Base-by-base conservation (phyloP, 1,284 basidiomycete species). In the Ceratorhiza oryzae-sativae region DNA sequence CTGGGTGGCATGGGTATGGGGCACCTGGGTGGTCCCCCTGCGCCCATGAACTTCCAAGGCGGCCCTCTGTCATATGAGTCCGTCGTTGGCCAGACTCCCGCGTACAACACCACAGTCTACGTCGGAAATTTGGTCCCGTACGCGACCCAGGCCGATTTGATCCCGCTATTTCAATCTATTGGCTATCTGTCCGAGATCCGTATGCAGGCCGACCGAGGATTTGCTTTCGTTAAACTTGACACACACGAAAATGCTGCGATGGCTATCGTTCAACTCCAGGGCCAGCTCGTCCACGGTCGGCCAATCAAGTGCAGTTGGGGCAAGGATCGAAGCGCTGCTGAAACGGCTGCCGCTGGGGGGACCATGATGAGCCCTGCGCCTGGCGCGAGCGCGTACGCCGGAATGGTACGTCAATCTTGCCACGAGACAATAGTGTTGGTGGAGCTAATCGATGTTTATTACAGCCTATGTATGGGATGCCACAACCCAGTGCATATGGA, bases 231-330 rank as follows among this genome's bases (percentile, higher is more conserved):
- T 80, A 98, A 98, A 83, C 87, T 98, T 72, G 96, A 98, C 82
- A 95, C 94, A 55, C 97, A 98, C 80, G 95, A 97, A 80, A 95
- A 97, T 79, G 97, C 97, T 63, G 95, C 97, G 12, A 91, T 94
- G 88, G 97, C 97, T 32, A 98, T 99, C 78, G 91, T 95, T 74
- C 93, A 97, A 78, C 84, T 98, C 68, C 94, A 96, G 80, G 95
- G 96, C 70, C 92, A 94, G 81, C 92, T 94, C 85, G 92, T 98
- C 34, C 97, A 98, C 77, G 96, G 96, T 61, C 84, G 97, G 51
- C 94, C 94, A 13, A 92, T 98, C 84, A 97, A 97, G 82, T 97
- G 94, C 81, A 95, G 94, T 76, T 99, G 97, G 97, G 97, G 97
- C 74, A 98, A 98, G 82, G 96, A 98, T 79, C 87, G 94, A 75